A percentile compares a stretch with the other conserved stretches of the same genome.
phyloP scores from a whole-genome alignment of 345 rosid genomes.

The Pistacia vera region DNA sequence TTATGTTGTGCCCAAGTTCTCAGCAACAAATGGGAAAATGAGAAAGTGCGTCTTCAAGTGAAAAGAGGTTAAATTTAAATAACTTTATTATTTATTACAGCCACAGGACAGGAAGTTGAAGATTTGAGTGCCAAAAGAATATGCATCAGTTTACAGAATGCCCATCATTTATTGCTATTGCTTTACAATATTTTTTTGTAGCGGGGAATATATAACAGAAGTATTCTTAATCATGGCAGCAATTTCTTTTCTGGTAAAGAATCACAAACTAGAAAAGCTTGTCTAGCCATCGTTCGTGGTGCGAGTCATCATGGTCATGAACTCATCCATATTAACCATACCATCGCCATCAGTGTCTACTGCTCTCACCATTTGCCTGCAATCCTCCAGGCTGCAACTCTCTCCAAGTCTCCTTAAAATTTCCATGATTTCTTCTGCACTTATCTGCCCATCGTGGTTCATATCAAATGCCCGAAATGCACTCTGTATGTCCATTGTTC shows the following conservation, averaged over 20 bases:
- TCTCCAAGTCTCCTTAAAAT: conserved; percentile 76
- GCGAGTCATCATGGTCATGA: conserved; percentile 74
- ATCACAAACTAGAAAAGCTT: not conserved
- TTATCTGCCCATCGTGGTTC: conserved; percentile 77
- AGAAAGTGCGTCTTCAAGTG: not conserved
- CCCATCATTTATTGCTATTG: not conserved
- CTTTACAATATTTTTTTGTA: not conserved
- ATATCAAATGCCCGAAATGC: conserved; percentile 70
- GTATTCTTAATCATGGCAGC: not conserved
- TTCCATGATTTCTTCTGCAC: conserved; percentile 74
- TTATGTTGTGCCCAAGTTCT: too few relatives aligned
- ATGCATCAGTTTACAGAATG: not conserved
- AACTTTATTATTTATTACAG: not conserved
- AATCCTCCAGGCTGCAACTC: conserved; percentile 70
- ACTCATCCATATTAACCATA: conserved; percentile 76
- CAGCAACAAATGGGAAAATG: too few relatives aligned
- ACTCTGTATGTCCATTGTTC: conserved; percentile 49
- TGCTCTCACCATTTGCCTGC: conserved; percentile 78
- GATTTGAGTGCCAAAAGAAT: not conserved
- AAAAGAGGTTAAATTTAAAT: not conserved
- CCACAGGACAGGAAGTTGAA: too few relatives aligned
- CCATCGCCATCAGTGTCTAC: conserved; percentile 81
- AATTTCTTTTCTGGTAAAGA: not conserved
- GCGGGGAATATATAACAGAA: not conserved
- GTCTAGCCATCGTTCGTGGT: conserved; percentile 28